A percentile compares a stretch with the other conserved stretches of the same genome.
These are phyloP conservation scores for Geranomyces variabilis DNA, from an alignment of 192 early-diverging fungal species.

Conservation along the genomic window DNA sequence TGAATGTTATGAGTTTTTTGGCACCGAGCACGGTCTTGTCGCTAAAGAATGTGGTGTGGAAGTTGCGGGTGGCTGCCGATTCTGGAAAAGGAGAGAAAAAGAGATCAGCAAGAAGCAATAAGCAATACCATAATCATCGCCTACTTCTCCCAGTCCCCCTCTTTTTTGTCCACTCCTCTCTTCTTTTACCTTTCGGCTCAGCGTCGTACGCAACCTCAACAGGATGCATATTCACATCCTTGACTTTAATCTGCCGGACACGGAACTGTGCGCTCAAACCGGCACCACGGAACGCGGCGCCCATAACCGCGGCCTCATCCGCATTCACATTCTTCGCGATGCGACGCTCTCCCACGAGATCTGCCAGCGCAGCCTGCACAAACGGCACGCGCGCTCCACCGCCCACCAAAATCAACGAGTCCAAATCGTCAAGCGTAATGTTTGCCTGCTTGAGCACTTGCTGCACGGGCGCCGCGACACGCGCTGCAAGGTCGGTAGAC, in stretches of 20 bases:
- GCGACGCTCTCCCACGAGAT: slow-evolving; percentile 77
- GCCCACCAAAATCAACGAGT: slow-evolving; percentile 93
- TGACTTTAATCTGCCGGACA: slow-evolving; percentile 83
- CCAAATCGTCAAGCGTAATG: slow-evolving; percentile 55
- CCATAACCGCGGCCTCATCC: slow-evolving; percentile 94
- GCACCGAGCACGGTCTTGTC: slow-evolving; percentile 72
- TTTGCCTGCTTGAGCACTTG: slow-evolving; percentile 66
- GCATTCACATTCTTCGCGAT: slow-evolving; percentile 93
- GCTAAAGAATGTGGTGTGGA: slow-evolving; percentile 62
- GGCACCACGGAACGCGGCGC: slow-evolving; percentile 87
- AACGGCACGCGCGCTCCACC: slow-evolving; percentile 88
- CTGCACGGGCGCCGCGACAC: slow-evolving; percentile 76
- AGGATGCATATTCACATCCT: slow-evolving; percentile 75
- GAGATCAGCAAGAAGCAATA: too few species aligned
- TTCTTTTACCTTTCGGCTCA: slow-evolving; percentile 37
- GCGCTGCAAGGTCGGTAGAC: slow-evolving; percentile 62
- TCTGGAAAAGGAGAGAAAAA: slow-evolving; percentile 29
- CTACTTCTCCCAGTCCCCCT: too few species aligned
- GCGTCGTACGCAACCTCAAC: slow-evolving; percentile 66
- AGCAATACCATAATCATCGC: too few species aligned
- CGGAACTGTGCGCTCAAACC: slow-evolving; percentile 83
- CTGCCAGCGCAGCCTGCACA: slow-evolving; percentile 72
- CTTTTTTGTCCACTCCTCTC: too few species aligned
- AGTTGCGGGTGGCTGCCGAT: slow-evolving; percentile 33
- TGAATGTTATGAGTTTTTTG: slow-evolving; percentile 86